A percentile compares a stretch with the other conserved stretches of the same genome.
Conservation (phyloP, 2,329 filamentous ascomycete genomes). For the Cladosporium sp. region DNA sequence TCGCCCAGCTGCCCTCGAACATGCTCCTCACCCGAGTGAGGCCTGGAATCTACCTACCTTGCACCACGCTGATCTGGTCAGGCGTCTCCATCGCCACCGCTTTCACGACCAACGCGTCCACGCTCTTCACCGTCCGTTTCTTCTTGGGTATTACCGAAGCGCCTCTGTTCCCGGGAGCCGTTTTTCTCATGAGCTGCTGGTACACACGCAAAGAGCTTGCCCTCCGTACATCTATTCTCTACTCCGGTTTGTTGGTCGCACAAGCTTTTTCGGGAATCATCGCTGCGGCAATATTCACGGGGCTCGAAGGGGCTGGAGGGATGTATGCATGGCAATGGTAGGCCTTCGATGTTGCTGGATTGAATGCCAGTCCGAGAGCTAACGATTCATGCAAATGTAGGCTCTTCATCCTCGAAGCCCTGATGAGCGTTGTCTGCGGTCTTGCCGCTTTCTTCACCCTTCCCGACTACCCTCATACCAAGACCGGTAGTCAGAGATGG, state of each 20-base stretch:
- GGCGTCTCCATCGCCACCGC: slow-evolving; percentile 1
- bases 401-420: slow-evolving; percentile 26
- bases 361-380: background rate
- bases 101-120: background rate
- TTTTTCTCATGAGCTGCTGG: slow-evolving; percentile 41
- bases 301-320: slow-evolving; percentile 29
- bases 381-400: background rate
- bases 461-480: slow-evolving; percentile 14
- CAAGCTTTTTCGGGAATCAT: slow-evolving; percentile 25
- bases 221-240: slow-evolving; percentile 35
- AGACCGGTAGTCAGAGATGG: slow-evolving; percentile 5
- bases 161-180: slow-evolving; percentile 36
- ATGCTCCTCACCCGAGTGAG: background rate
- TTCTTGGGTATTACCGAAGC: slow-evolving; percentile 23
- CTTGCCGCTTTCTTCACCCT: slow-evolving; percentile 11
- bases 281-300: slow-evolving; percentile 19
- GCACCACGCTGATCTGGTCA: background rate
- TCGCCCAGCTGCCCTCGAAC: slow-evolving; percentile 1
- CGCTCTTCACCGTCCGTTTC: background rate
- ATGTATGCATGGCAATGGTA: slow-evolving; percentile 31
- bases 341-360: background rate
- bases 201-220: slow-evolving; percentile 39
- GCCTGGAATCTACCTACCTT: background rate
- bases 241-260: slow-evolving; percentile 33
- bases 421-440: slow-evolving; percentile 9